Percentiles rank a stretch among this genome's conserved stretches.
These are phyloP conservation scores for Collybia sp. DNA, from an alignment of 768 basidiomycete species.

Conservation along the genomic window DNA sequence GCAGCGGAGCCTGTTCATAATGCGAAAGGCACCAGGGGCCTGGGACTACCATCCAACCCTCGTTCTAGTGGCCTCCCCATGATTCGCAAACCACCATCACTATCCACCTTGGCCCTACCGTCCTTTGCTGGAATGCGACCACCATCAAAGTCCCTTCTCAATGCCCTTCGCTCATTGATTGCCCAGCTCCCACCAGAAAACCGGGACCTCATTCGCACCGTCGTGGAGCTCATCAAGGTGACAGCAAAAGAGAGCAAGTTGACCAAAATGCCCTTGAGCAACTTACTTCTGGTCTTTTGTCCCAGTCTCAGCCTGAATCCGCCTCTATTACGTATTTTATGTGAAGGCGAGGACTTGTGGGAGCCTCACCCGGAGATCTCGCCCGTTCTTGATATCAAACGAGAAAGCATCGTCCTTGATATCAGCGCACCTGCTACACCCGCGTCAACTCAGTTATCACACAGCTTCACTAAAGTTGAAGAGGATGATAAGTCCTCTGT, in stretches of 20 bases:
- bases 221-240: slow-evolving; percentile 73
- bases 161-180: slow-evolving; percentile 59
- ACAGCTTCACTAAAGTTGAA: not conserved
- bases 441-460: slow-evolving; percentile 14
- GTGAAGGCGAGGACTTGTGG: slow-evolving; percentile 72
- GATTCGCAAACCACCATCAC: slow-evolving; percentile 73
- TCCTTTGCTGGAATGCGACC: slow-evolving; percentile 56
- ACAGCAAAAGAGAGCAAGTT: slow-evolving; percentile 63
- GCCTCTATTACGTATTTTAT: slow-evolving; percentile 63
- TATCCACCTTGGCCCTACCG: slow-evolving; percentile 75
- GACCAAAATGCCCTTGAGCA: slow-evolving; percentile 93
- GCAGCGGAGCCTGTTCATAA: slow-evolving; percentile 18
- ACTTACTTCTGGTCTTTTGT: slow-evolving; percentile 83
- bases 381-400: slow-evolving; percentile 25
- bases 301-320: slow-evolving; percentile 83
- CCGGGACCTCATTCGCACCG: slow-evolving; percentile 77
- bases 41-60: slow-evolving; percentile 12
- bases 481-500: not conserved
- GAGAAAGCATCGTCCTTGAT: slow-evolving; percentile 19
- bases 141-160: slow-evolving; percentile 54
- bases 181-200: slow-evolving; percentile 73
- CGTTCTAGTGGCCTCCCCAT: slow-evolving; percentile 25
- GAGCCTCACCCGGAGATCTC: slow-evolving; percentile 18
- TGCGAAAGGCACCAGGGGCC: slow-evolving; percentile 11
- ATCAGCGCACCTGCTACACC: slow-evolving; percentile 17